phyloP scores from a whole-genome alignment of 2,329 filamentous ascomycete species.

The Emmonsiellopsis sp. region DNA sequence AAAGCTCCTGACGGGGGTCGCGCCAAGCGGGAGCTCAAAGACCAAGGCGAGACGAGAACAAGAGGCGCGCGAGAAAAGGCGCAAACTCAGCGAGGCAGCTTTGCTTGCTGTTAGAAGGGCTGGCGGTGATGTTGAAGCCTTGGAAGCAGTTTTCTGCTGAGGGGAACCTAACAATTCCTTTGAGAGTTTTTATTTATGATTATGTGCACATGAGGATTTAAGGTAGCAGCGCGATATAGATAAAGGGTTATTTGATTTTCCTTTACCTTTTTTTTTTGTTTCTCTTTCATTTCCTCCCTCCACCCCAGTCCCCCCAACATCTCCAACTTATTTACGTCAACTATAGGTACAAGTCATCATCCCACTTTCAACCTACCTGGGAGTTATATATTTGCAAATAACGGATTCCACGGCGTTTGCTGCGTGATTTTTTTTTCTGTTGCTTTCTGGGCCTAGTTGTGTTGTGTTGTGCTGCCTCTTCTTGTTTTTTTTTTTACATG shows the following conservation, averaged over 20 bases:
- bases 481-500: background rate
- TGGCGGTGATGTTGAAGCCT: constrained; percentile 36
- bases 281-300: background rate
- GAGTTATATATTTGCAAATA: background rate
- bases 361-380: background rate
- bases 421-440: background rate
- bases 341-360: background rate
- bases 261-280: background rate
- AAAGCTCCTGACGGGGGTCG: constrained; percentile 78
- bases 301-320: too few relatives aligned
- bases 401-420: background rate
- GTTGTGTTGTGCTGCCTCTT: background rate
- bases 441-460: background rate
- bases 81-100: constrained; percentile 33
- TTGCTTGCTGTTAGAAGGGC: constrained; percentile 35
- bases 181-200: constrained; percentile 7
- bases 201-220: constrained; percentile 7
- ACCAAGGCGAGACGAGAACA: constrained; percentile 88
- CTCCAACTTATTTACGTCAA: background rate
- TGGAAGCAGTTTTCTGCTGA: constrained; percentile 32
- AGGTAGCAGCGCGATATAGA: constrained; percentile 3
- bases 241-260: background rate
- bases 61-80: constrained; percentile 69
- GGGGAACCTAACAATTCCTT: background rate
- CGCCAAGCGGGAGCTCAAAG: constrained; percentile 82